phyloP scores from a whole-genome alignment of 768 basidiomycete genomes.

The Gelatoporia subvermispora region DNA sequence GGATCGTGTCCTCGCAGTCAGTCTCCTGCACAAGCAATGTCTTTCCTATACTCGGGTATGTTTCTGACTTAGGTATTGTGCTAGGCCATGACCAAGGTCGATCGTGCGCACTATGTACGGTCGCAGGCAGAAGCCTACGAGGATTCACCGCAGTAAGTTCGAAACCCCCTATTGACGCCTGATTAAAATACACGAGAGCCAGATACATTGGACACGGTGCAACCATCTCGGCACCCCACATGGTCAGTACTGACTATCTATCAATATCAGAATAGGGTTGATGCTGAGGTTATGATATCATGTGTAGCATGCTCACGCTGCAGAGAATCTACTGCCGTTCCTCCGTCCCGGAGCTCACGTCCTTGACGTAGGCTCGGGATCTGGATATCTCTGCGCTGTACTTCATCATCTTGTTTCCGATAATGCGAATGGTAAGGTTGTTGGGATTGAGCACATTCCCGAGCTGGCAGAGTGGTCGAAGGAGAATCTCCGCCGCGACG shows the following conservation, averaged over 20 bases:
- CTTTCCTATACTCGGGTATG: not conserved
- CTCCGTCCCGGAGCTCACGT: constrained; percentile 68
- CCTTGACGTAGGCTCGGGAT: constrained; percentile 88
- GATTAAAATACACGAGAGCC: not conserved
- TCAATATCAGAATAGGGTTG: not conserved
- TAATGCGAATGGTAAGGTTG: constrained; percentile 49
- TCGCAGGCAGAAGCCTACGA: constrained; percentile 36
- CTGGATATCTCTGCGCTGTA: constrained; percentile 82
- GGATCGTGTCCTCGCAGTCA: constrained; percentile 50
- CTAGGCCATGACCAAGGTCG: constrained; percentile 45
- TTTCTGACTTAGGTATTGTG: not conserved
- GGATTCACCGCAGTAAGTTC: constrained; percentile 44
- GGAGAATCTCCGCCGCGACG: constrained; percentile 64
- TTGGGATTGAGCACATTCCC: constrained; percentile 90
- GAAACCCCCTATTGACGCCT: too few relatives aligned
- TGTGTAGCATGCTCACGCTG: constrained; percentile 76
- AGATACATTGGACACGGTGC: constrained; percentile 73
- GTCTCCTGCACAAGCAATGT: constrained; percentile 19
- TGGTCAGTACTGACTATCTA: constrained; percentile 44
- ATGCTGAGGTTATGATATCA: not conserved
- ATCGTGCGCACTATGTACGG: constrained; percentile 42
- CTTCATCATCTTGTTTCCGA: constrained; percentile 63
- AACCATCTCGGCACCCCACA: constrained; percentile 96
- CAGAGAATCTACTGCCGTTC: constrained; percentile 70
- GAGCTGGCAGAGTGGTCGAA: constrained; percentile 70